Conservation (phyloP, 495 filamentous ascomycete species). For the Penicillium cosmopolitanum region DNA sequence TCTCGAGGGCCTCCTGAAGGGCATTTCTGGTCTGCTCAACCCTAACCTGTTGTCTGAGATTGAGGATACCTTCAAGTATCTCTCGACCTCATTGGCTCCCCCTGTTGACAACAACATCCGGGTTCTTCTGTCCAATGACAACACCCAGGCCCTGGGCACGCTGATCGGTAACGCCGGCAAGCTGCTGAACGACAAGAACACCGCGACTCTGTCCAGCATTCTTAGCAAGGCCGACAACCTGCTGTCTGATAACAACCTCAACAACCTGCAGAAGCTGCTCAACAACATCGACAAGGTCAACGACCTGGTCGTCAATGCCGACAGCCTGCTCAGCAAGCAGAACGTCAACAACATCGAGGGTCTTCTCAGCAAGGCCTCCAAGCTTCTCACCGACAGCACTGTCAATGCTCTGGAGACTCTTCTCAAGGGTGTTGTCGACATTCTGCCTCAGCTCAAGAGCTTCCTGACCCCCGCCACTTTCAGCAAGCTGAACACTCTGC, state of each 20-base stretch:
- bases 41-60: conserved; percentile 33
- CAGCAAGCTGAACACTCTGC: conserved; percentile 22
- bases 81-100: conserved; percentile 39
- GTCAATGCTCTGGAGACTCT: conserved; percentile 39
- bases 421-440: conserved; percentile 34
- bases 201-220: conserved; percentile 41
- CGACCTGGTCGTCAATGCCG: conserved; percentile 38
- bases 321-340: conserved; percentile 28
- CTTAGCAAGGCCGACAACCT: conserved; percentile 30
- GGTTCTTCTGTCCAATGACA: conserved; percentile 35
- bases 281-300: conserved; percentile 44
- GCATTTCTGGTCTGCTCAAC: conserved; percentile 26
- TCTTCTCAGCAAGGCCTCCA: conserved; percentile 42
- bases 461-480: conserved; percentile 41
- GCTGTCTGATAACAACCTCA: conserved; percentile 40
- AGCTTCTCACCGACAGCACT: conserved; percentile 33
- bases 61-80: conserved; percentile 38
- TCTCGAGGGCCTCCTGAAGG: conserved; percentile 17
- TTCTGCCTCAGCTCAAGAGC: conserved; percentile 22
- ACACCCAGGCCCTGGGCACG: conserved; percentile 19
- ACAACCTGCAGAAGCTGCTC: conserved; percentile 43
- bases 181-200: conserved; percentile 34
- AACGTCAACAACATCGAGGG: conserved; percentile 40
- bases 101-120: conserved; percentile 47
- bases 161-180: conserved; percentile 39